Base-by-base conservation (phyloP, 2,329 filamentous ascomycete genomes). In the Penicillium vulpinum region DNA sequence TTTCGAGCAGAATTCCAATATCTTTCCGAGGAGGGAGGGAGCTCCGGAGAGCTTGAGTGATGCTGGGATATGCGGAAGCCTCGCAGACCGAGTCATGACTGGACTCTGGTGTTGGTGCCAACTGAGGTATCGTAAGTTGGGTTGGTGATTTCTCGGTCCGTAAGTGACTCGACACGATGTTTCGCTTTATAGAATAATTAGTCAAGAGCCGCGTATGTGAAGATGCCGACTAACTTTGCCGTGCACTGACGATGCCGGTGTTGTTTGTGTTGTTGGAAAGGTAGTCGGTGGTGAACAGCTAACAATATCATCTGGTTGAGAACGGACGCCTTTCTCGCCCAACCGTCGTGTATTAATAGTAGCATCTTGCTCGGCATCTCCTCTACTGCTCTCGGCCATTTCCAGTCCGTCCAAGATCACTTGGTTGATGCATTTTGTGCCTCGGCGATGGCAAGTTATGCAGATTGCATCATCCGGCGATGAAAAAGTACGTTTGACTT, bases 401-500 rank as follows among this genome's bases (percentile, higher is more conserved):
- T 47, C 29, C 15, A 15, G 29, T 35, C 15, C 7, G 15, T 47
- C 15, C 44, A 46, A 46, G 18, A 26, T 43, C 48, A 59, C 26
- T 35, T 58, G 38, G 54, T 48, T 47, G 64, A 35, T 44, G 61
- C 56, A 33, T 49, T 56, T 47, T 9, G 45, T 35, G 29, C 45
- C 29, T 36, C 45, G 45, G 36, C 45, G 45, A 24, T 47, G 29
- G 21, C 45, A 47, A 24, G 8, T 36, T 8, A 35, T 33, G 29
- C 45, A 47, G 18, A 47, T 47, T n/a, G 44, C 31, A 58, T 64
- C 58, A 28, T 51, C 46, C 16, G 48, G 40, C 18, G 45, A 24
- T 48, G 61, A 62, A 58, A 66, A 66, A 13, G 62, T 47, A 47
- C 45, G 36, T 7, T 47, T 47, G 45, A 47, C 45, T 26, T 47